A percentile compares a stretch with the other conserved stretches of the same genome.
Evolutionary conservation across 768 basidiomycete species (phyloP).

Genomic region (Termitomyces sp.): DNA sequence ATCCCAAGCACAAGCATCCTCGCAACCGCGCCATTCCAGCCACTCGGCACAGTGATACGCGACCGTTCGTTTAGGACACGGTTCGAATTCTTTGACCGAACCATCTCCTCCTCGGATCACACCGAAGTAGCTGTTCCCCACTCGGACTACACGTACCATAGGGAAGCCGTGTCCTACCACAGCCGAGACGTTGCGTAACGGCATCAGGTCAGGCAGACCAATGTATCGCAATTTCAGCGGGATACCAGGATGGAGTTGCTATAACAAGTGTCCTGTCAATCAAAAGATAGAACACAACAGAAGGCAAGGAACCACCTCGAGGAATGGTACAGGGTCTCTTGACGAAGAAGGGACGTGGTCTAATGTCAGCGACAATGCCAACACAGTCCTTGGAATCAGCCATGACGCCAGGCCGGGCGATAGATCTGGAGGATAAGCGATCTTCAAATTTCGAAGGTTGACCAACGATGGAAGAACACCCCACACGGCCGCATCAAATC

Average conservation of each 20-base stretch:
- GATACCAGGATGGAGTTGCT: conserved; percentile 59
- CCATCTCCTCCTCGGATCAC: conserved; percentile 29
- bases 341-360: conserved; percentile 28
- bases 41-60: conserved; percentile 52
- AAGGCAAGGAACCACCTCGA: conserved; percentile 26
- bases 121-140: conserved; percentile 53
- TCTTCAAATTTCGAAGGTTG: conserved; percentile 47
- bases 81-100: conserved; percentile 36
- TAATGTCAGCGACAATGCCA: conserved; percentile 41
- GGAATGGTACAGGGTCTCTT: conserved; percentile 37
- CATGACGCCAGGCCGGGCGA: conserved; percentile 60
- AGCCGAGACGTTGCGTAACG: conserved; percentile 29
- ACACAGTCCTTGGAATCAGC: conserved; percentile 55
- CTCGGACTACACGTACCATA: conserved; percentile 48
- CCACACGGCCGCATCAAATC: conserved; percentile 68
- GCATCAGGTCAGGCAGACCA: conserved; percentile 44
- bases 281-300: not conserved
- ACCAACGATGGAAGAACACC: conserved; percentile 59
- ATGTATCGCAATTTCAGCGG: conserved; percentile 51
- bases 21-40: conserved; percentile 62
- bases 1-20: conserved; percentile 35
- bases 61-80: conserved; percentile 51
- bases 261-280: conserved; percentile 5
- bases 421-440: conserved; percentile 61
- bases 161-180: conserved; percentile 60